A percentile compares a stretch with the other conserved stretches of the same genome.
These are phyloP conservation scores for Elaeis guineensis DNA, from an alignment of 176 grass and related monocot species.

Conservation along the genomic window DNA sequence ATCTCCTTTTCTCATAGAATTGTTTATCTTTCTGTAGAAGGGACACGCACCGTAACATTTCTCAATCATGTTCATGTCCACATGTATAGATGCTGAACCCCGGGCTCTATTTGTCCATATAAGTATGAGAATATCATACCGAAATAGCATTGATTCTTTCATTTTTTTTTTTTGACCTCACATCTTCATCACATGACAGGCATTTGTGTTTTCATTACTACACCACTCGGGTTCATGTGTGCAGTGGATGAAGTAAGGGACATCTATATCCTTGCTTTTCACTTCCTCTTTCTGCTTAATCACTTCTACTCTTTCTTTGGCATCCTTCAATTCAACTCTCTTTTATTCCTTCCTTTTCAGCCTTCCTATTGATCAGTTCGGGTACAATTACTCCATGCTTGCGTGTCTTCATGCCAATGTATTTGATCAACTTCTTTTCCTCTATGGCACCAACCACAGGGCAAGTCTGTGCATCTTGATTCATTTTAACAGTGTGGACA, in stretches of 20 bases:
- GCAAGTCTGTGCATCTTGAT: slow-evolving; percentile 48
- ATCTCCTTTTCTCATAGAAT: too few relatives aligned
- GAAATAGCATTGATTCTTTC: neutral
- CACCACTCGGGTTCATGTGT: slow-evolving; percentile 59
- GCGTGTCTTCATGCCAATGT: slow-evolving; percentile 41
- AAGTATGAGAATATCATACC: neutral
- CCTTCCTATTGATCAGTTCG: slow-evolving; percentile 38
- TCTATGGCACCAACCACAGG: slow-evolving; percentile 43
- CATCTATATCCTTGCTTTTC: slow-evolving; percentile 41
- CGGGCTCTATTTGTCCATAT: neutral
- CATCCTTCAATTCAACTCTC: slow-evolving; percentile 30
- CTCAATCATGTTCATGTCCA: too few relatives aligned
- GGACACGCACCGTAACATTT: too few relatives aligned
- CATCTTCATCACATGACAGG: slow-evolving; percentile 65
- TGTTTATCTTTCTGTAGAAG: too few relatives aligned
- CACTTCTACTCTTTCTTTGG: slow-evolving; percentile 5
- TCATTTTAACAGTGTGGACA: slow-evolving; percentile 58
- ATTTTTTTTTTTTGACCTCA: neutral
- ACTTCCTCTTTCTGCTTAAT: slow-evolving; percentile 24
- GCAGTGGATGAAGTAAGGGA: slow-evolving; percentile 64
- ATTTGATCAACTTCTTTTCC: slow-evolving; percentile 47
- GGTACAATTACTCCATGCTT: slow-evolving; percentile 31
- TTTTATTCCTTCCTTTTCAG: slow-evolving; percentile 26
- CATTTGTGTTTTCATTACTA: slow-evolving; percentile 56
- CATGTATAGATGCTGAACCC: too few relatives aligned